Conservation (phyloP, 345 rosid species). For the Raphanus raphanistrum region DNA sequence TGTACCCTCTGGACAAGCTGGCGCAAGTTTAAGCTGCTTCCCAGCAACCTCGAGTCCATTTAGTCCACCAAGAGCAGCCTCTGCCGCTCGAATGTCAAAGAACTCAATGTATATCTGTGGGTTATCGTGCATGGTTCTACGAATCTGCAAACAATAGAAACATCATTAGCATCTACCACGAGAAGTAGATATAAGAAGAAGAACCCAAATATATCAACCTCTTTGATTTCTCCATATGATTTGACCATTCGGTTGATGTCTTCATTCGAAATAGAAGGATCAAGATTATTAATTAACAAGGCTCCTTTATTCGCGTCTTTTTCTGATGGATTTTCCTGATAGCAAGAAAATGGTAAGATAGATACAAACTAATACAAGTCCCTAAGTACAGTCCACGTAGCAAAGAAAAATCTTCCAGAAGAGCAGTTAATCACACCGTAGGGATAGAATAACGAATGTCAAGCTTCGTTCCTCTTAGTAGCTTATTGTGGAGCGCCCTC, state of each 20-base stretch:
- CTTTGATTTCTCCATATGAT: conserved; percentile 67
- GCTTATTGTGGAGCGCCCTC: conserved; percentile 67
- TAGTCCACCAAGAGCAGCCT: conserved; percentile 66
- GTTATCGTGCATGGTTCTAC: conserved; percentile 54
- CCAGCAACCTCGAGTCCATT: conserved; percentile 69
- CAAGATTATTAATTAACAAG: conserved; percentile 57
- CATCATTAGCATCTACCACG: conserved; percentile 14
- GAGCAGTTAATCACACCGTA: conserved; percentile 48
- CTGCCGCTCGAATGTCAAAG: conserved; percentile 87
- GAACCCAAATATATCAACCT: conserved; percentile 43
- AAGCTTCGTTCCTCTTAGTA: conserved; percentile 64
- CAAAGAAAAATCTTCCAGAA: conserved; percentile 11
- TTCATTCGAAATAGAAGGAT: conserved; percentile 61
- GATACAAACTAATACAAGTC: conserved; percentile 15
- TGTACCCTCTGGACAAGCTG: conserved; percentile 52
- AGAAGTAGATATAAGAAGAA: conserved; percentile 5
- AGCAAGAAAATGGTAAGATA: conserved; percentile 15
- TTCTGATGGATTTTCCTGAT: conserved; percentile 58
- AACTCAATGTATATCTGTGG: conserved; percentile 69
- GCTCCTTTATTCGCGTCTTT: conserved; percentile 58
- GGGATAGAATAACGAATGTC: conserved; percentile 83
- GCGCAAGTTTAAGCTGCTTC: conserved; percentile 69
- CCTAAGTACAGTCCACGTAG: background rate
- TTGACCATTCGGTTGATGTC: conserved; percentile 57
- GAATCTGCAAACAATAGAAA: conserved; percentile 53